Base-by-base conservation (phyloP, 225 moss, liverwort and hornwort genomes). In the Physcomitrium patens region DNA sequence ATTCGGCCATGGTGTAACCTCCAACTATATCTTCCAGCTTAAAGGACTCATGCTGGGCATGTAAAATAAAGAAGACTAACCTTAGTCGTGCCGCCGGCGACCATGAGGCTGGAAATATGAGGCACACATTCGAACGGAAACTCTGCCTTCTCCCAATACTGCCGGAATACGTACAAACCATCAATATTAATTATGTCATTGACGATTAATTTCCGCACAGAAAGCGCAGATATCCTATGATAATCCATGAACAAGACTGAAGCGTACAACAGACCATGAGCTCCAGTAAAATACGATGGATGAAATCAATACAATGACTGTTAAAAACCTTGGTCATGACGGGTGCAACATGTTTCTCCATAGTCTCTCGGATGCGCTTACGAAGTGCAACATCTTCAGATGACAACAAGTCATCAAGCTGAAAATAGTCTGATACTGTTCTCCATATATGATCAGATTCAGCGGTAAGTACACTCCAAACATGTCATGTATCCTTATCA, bases 101-200 rank as follows among this genome's bases (percentile, higher is more conserved):
- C 78, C 75, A 81, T 92, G 70, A 99, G 79, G 66, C 82, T 89
- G 23, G 93, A 87, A 81, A 95, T 84, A 52, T 89, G 81, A 17
- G 95, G 93, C 24, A 99, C 60, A 70, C 95, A 83, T 78, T 99
- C 91, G 24, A 95, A 99, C 15, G 99, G 95, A 41, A 99, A 99
- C 76, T 99, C 91, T 37, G 99, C 99, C 76, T 82, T 90, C 79
- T 99, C 99, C 99, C 99, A 99, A 68, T 93, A 95, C 95, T 99
- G 88, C 66, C 20, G 51, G 60, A 73, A 48, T 60, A 74, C 67
- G 58, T 56, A 71, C 60, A 70, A 10, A 70, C 14, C 43, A 66
- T 28, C 28, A 43, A 58, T 73, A 57, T n/a, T n/a, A 42, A 70
- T 43, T 61, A 20, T 10, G 27, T 19, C 26, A 43, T 42, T 24